A percentile compares a stretch with the other conserved stretches of the same genome.
Conservation (phyloP, 2,329 filamentous ascomycete genomes). For the Sphaerulina musiva region DNA sequence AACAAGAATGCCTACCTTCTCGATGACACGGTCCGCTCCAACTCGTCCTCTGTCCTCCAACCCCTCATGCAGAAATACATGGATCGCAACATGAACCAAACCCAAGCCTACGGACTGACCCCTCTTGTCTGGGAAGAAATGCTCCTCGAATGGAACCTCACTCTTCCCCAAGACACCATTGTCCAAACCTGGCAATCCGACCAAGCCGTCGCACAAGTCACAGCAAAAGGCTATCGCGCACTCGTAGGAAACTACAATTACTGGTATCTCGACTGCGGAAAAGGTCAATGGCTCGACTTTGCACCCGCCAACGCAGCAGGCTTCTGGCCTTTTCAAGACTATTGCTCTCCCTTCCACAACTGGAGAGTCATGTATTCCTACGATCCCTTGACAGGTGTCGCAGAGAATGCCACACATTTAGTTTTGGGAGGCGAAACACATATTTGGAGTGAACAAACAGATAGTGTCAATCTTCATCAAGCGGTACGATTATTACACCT, state of each 20-base stretch:
- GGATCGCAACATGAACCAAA: slow-evolving; percentile 59
- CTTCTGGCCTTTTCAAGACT: slow-evolving; percentile 69
- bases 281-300: slow-evolving; percentile 72
- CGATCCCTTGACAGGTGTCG: slow-evolving; percentile 62
- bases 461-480: slow-evolving; percentile 65
- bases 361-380: slow-evolving; percentile 78
- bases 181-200: slow-evolving; percentile 73
- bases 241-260: slow-evolving; percentile 70
- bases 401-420: slow-evolving; percentile 54
- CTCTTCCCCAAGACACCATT: slow-evolving; percentile 62
- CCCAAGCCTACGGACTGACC: slow-evolving; percentile 55
- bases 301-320: slow-evolving; percentile 46
- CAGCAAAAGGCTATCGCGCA: slow-evolving; percentile 59
- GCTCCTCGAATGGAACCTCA: slow-evolving; percentile 69
- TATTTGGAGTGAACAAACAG: slow-evolving; percentile 73
- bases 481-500: too few species aligned
- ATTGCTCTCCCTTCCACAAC: slow-evolving; percentile 72
- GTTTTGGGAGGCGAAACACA: slow-evolving; percentile 77
- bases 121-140: slow-evolving; percentile 89
- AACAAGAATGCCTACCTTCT: slow-evolving; percentile 68
- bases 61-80: slow-evolving; percentile 75
- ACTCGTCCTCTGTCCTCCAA: slow-evolving; percentile 56
- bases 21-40: slow-evolving; percentile 65
- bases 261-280: slow-evolving; percentile 72
- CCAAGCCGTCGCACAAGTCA: slow-evolving; percentile 54